Conservation (phyloP, 2,329 filamentous ascomycete species). For the Stagonosporopsis vannaccii region DNA sequence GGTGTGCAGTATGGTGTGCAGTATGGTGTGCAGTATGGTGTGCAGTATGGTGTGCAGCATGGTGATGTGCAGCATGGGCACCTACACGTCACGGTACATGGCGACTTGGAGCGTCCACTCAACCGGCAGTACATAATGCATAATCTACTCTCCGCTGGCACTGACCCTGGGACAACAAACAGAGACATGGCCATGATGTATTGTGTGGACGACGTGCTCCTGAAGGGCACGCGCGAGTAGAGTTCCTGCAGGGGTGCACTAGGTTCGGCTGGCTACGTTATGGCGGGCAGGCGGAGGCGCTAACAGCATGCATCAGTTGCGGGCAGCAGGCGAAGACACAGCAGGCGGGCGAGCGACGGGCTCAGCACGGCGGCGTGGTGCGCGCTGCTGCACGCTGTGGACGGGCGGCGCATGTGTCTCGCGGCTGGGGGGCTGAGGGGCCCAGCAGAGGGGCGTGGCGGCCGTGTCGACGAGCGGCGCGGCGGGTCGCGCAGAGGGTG, state of each 20-base stretch:
- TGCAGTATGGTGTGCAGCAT: no score
- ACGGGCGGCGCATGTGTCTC: neutral
- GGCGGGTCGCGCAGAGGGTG: no score
- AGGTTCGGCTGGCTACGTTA: constrained; percentile 9
- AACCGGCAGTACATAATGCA: constrained; percentile 2
- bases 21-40: no score
- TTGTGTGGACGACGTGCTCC: constrained; percentile 2
- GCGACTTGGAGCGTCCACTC: neutral
- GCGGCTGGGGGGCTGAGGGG: neutral
- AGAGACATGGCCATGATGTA: neutral
- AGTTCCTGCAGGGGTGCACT: constrained; percentile 4
- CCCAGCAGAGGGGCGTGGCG: no score
- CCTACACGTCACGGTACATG: neutral
- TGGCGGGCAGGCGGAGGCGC: constrained; percentile 5
- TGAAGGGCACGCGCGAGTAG: constrained; percentile 8
- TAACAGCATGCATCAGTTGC: neutral
- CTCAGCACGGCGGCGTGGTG: no score
- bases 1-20: no score
- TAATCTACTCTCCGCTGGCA: constrained; percentile 6
- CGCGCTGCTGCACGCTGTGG: no score
- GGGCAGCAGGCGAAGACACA: neutral
- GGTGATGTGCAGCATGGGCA: no score
- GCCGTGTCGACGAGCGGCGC: no score
- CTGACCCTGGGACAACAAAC: neutral
- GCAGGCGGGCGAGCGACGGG: neutral